Evolutionary conservation across 768 basidiomycete genomes (phyloP), one percentile per base, ranked within the genome.

Genomic region (Suillus cothurnatus): DNA sequence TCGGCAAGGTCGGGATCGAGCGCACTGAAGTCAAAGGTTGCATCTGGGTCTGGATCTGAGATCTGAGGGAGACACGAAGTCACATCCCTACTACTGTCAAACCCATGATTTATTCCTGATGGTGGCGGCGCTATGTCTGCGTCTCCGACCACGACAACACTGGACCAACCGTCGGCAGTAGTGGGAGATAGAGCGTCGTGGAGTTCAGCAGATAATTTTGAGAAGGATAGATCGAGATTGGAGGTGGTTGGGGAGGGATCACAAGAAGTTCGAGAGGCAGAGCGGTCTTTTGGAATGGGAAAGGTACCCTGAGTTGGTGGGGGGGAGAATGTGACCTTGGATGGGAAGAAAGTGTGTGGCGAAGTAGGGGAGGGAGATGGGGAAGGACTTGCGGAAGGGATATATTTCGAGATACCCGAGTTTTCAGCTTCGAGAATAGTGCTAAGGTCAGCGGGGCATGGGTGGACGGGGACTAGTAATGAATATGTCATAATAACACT

Each of bases 401-500:
- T 68, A 66, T 85, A 79, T 69, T 81, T 87, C 1, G 84, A 84
- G 26, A 89, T 81, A 12, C 87, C 87, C 34, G 91, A 93, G 28
- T 83, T 88, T 68, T 93, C 91, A 4, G 88, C 87, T 74, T 93
- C 91, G 12, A 92, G 80, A 64, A 93, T 93, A 14, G 88, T 91
- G 9, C 90, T 92, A 43, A 93, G 79, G 66, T 92, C 91, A 4
- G 82, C 82, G 17, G 71, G 69, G 39, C 71, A 55, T 2, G 80
- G 78, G 6, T 82, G 77, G 14, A 78, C 78, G 61, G 84, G 77
- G 7, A 79, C 71, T 23, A 65, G 73, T 1, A 66, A 50, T 49
- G 73, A 71, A 19, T 31, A 31, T 28, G 19, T 52, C 28, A 52
- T 28, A 19, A 52, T 28, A 17, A 4, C 7, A 9, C 9, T 28